phyloP scores from a whole-genome alignment of 2,329 filamentous ascomycete genomes.

The Pseudocercospora vitis region DNA sequence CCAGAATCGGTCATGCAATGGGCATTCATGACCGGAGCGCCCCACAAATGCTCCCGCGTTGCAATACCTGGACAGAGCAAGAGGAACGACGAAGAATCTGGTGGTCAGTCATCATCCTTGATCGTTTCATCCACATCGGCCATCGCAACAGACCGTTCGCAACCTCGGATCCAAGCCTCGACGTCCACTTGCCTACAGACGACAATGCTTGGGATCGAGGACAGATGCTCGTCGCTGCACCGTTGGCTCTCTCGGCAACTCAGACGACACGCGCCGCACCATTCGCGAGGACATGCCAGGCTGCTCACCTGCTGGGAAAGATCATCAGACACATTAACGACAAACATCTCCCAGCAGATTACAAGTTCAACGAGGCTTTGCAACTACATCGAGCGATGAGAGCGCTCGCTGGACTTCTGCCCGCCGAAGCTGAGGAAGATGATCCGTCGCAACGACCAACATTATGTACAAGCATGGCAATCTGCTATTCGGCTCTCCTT shows the following conservation, averaged over 20 bases:
- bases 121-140: slow-evolving; percentile 41
- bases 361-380: slow-evolving; percentile 38
- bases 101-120: slow-evolving; percentile 53
- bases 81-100: slow-evolving; percentile 51
- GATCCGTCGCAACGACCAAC: slow-evolving; percentile 20
- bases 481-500: slow-evolving; percentile 38
- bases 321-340: slow-evolving; percentile 38
- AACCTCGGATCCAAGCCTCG: slow-evolving; percentile 27
- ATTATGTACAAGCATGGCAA: slow-evolving; percentile 36
- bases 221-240: slow-evolving; percentile 31
- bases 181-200: slow-evolving; percentile 39
- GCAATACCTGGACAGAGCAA: slow-evolving; percentile 48
- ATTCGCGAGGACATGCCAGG: slow-evolving; percentile 40
- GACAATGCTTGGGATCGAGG: slow-evolving; percentile 45
- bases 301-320: slow-evolving; percentile 38
- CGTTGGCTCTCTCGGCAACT: slow-evolving; percentile 29
- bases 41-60: slow-evolving; percentile 41
- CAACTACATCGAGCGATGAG: slow-evolving; percentile 38
- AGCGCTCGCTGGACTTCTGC: slow-evolving; percentile 35
- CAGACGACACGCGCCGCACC: slow-evolving; percentile 30
- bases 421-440: slow-evolving; percentile 29
- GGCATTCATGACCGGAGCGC: slow-evolving; percentile 44
- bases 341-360: slow-evolving; percentile 30
- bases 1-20: slow-evolving; percentile 49
- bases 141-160: slow-evolving; percentile 32